A percentile compares a stretch with the other conserved stretches of the same genome.
phyloP scores from a whole-genome alignment of 441 rosid genomes.

The Arabidopsis hybrid region DNA sequence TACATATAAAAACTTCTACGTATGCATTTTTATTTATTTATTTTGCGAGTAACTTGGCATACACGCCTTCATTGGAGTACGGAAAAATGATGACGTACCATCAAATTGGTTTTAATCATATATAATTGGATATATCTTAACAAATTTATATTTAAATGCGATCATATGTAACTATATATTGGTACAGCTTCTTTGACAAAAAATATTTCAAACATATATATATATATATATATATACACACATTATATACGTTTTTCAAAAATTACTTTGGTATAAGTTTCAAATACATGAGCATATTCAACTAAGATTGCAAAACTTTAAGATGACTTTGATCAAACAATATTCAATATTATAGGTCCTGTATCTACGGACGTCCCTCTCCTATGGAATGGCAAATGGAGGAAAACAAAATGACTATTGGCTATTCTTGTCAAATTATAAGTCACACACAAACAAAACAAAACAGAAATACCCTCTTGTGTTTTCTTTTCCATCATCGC shows the following conservation, averaged over 20 bases:
- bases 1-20: background rate
- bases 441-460: slow-evolving; percentile 41
- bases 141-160: background rate
- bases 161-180: background rate
- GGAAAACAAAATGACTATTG: slow-evolving; percentile 13
- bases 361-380: slow-evolving; percentile 47
- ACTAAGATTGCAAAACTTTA: slow-evolving; percentile 6
- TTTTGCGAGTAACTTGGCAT: background rate
- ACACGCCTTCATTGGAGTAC: background rate
- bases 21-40: background rate
- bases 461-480: slow-evolving; percentile 30
- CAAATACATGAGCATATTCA: background rate
- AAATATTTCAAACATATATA: background rate
- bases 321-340: slow-evolving; percentile 6
- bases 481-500: slow-evolving; percentile 29
- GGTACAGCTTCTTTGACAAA: slow-evolving; percentile 11
- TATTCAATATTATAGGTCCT: slow-evolving; percentile 32
- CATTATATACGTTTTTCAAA: background rate
- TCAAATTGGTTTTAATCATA: background rate
- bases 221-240: too few relatives aligned
- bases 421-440: slow-evolving; percentile 47
- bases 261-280: background rate
- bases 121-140: background rate
- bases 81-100: background rate
- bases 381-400: slow-evolving; percentile 42